These are phyloP conservation scores for Boletellus ananas DNA, from an alignment of 768 basidiomycete genomes.

Conservation along the genomic window DNA sequence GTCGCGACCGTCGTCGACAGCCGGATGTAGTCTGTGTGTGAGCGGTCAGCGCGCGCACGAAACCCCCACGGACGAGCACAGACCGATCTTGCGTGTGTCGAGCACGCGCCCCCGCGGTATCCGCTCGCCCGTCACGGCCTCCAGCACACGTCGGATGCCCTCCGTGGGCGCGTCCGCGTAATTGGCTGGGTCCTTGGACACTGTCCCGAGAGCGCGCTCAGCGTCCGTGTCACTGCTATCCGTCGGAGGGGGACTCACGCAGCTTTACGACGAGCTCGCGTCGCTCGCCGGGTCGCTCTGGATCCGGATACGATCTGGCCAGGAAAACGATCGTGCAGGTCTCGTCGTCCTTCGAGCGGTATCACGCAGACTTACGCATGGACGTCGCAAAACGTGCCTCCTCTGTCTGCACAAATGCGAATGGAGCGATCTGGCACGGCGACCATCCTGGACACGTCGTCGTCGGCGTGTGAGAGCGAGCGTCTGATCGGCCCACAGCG, in stretches of 20 bases:
- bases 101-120: conserved; percentile 66
- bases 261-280: conserved; percentile 91
- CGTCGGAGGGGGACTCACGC: conserved; percentile 39
- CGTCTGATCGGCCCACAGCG: conserved; percentile 9
- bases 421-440: conserved; percentile 69
- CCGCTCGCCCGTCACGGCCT: conserved; percentile 63
- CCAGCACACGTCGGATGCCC: conserved; percentile 83
- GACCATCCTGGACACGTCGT: too few species aligned
- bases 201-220: conserved; percentile 34
- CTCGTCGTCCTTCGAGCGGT: too few species aligned
- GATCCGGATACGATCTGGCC: conserved; percentile 69
- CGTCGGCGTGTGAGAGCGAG: not conserved
- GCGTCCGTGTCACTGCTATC: not conserved
- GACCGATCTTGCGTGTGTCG: conserved; percentile 79
- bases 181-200: conserved; percentile 85
- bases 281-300: conserved; percentile 52
- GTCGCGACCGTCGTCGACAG: too few species aligned
- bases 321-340: too few species aligned
- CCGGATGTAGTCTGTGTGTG: too few species aligned
- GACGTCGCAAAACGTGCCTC: conserved; percentile 91
- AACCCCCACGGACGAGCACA: conserved; percentile 1
- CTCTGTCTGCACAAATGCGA: conserved; percentile 82
- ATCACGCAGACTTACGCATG: conserved; percentile 61
- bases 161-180: conserved; percentile 94
- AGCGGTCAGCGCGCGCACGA: too few species aligned